phyloP scores from a whole-genome alignment of 306 rosid species.

The Acmispon strigosus region DNA sequence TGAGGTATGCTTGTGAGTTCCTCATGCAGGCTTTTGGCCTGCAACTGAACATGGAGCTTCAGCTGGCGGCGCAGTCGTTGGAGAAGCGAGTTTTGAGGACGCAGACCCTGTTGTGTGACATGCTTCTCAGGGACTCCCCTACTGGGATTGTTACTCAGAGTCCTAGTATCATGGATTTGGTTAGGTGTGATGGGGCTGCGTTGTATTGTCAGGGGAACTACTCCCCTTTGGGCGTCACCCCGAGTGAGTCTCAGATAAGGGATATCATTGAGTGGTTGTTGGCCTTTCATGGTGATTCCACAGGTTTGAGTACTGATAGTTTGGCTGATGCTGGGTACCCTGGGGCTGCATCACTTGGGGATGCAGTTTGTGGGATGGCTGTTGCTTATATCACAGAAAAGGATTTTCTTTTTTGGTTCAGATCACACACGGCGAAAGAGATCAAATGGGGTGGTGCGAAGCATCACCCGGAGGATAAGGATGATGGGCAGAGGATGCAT shows the following conservation, averaged over 20 bases:
- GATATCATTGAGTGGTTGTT: slow-evolving; percentile 83
- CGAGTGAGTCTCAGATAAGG: slow-evolving; percentile 74
- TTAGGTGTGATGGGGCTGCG: slow-evolving; percentile 95
- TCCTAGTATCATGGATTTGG: slow-evolving; percentile 90
- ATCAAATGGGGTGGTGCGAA: slow-evolving; percentile 99
- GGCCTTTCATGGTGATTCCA: slow-evolving; percentile 76
- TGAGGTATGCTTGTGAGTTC: slow-evolving; percentile 93
- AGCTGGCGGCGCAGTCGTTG: slow-evolving; percentile 56
- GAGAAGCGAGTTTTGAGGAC: slow-evolving; percentile 91
- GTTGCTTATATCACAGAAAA: slow-evolving; percentile 77
- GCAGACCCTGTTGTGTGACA: slow-evolving; percentile 91
- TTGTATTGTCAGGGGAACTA: slow-evolving; percentile 64
- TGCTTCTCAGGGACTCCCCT: slow-evolving; percentile 91
- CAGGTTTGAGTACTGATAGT: slow-evolving; percentile 98
- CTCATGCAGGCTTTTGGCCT: slow-evolving; percentile 97
- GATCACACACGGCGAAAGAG: slow-evolving; percentile 91
- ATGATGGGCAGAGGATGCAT: slow-evolving; percentile 96
- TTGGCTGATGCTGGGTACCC: slow-evolving; percentile 92
- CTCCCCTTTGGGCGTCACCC: slow-evolving; percentile 68
- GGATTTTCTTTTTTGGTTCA: slow-evolving; percentile 92
- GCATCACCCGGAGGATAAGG: slow-evolving; percentile 98
- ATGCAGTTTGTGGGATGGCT: slow-evolving; percentile 95
- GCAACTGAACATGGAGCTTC: slow-evolving; percentile 90
- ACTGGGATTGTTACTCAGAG: slow-evolving; percentile 85
- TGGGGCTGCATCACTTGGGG: slow-evolving; percentile 84